A percentile compares a stretch with the other conserved stretches of the same genome.
These are phyloP conservation scores for Dichotomopilus funicola DNA, from an alignment of 2,329 filamentous ascomycete genomes.

Conservation along the genomic window DNA sequence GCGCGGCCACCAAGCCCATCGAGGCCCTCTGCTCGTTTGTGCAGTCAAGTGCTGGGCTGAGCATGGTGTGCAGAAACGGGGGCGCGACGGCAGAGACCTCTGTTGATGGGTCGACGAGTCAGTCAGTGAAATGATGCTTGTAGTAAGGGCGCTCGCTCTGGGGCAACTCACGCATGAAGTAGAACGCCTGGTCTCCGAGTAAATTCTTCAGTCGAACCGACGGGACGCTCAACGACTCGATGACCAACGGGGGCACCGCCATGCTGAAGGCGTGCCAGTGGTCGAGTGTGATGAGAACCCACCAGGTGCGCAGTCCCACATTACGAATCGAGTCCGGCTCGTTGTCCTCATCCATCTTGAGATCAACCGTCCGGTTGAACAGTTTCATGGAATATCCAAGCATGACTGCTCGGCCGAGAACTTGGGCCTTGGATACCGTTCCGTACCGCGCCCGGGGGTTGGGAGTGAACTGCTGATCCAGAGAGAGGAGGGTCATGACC, in stretches of 20 bases:
- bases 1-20: constrained; percentile 44
- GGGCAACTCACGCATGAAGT: constrained; percentile 54
- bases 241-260: constrained; percentile 55
- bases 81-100: constrained; percentile 36
- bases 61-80: constrained; percentile 39
- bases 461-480: constrained; percentile 48
- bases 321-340: constrained; percentile 57
- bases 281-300: constrained; percentile 64
- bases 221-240: constrained; percentile 54
- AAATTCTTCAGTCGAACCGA: constrained; percentile 52
- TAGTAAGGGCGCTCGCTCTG: not conserved
- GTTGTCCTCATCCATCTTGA: constrained; percentile 35
- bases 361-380: constrained; percentile 37
- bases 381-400: constrained; percentile 60
- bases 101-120: constrained; percentile 3
- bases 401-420: constrained; percentile 60
- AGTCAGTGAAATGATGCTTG: not conserved
- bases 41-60: constrained; percentile 38
- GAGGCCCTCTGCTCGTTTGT: constrained; percentile 36
- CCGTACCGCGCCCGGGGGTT: constrained; percentile 36
- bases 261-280: constrained; percentile 67
- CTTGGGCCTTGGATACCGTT: constrained; percentile 44
- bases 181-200: constrained; percentile 57
- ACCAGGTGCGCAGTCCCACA: constrained; percentile 61
- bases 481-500: constrained; percentile 59